Conservation (phyloP, 2,329 filamentous ascomycete genomes). For the Leptographium galeiforme region DNA sequence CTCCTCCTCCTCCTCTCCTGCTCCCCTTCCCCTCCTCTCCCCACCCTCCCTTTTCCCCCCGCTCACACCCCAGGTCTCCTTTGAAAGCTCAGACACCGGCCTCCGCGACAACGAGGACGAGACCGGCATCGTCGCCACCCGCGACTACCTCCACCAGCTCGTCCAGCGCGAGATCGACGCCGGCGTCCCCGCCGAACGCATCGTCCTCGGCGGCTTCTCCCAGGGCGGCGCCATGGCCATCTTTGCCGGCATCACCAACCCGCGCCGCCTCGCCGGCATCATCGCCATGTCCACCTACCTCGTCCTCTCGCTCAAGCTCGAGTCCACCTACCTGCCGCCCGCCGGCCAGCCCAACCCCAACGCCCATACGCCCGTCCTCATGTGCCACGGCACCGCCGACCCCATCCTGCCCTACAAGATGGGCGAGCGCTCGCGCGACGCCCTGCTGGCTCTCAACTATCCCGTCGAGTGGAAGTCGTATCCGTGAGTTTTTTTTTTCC, state of each 20-base stretch:
- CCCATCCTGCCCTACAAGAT: slow-evolving; percentile 56
- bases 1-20: too few relatives aligned
- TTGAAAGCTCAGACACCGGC: slow-evolving; percentile 16
- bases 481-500: slow-evolving; percentile 32
- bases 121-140: slow-evolving; percentile 57
- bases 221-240: slow-evolving; percentile 77
- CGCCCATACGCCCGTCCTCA: slow-evolving; percentile 69
- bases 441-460: slow-evolving; percentile 56
- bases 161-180: slow-evolving; percentile 69
- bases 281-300: slow-evolving; percentile 77
- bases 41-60: not conserved
- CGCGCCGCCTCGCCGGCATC: slow-evolving; percentile 70
- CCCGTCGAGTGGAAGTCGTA: slow-evolving; percentile 67
- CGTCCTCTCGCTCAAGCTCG: slow-evolving; percentile 42
- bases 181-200: slow-evolving; percentile 69
- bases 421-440: slow-evolving; percentile 53
- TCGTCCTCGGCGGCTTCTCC: slow-evolving; percentile 75
- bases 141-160: slow-evolving; percentile 63
- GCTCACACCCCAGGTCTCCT: slow-evolving; percentile 3
- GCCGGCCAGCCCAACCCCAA: slow-evolving; percentile 30
- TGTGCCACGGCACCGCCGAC: slow-evolving; percentile 78
- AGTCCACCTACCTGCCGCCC: slow-evolving; percentile 21
- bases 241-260: slow-evolving; percentile 62
- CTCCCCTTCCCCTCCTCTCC: not conserved
- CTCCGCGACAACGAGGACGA: slow-evolving; percentile 36